Evolutionary conservation across 148 eudicot genomes (phyloP).

Genomic region (Suaeda aralocaspica): DNA sequence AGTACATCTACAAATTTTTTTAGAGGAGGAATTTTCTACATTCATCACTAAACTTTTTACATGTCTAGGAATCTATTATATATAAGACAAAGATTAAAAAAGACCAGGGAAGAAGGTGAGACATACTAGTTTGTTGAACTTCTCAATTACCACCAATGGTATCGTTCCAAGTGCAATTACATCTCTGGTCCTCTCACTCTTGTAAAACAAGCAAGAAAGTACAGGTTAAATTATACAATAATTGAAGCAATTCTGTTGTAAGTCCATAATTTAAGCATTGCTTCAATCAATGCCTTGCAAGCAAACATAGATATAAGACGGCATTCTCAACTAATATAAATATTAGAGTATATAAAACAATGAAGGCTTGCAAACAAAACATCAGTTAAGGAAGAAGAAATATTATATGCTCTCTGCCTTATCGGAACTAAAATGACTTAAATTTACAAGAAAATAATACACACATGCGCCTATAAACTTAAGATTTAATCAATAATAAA

Average conservation of each 20-base stretch:
- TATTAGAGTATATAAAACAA: neutral
- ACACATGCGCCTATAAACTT: neutral
- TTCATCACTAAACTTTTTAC: neutral
- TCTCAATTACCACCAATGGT: slow-evolving; percentile 81
- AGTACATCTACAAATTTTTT: neutral
- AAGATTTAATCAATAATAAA: neutral
- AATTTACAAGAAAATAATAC: no score
- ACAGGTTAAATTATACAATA: neutral
- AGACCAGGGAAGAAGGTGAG: slow-evolving; percentile 17
- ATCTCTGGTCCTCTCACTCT: slow-evolving; percentile 86
- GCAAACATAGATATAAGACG: neutral
- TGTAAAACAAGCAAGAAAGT: slow-evolving; percentile 24
- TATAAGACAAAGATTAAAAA: neutral
- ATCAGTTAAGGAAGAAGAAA: no score
- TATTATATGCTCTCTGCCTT: neutral
- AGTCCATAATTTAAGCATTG: neutral
- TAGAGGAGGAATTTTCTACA: neutral
- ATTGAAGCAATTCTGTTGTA: neutral
- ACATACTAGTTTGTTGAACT: slow-evolving; percentile 78
- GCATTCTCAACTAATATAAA: neutral
- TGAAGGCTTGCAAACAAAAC: neutral
- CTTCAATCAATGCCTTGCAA: neutral
- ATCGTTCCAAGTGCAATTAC: slow-evolving; percentile 85
- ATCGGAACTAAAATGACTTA: neutral
- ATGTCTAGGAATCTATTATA: neutral